These are phyloP conservation scores for Gorgonomyces haynaldii DNA, from an alignment of 192 early-diverging fungal genomes.

Conservation along the genomic window DNA sequence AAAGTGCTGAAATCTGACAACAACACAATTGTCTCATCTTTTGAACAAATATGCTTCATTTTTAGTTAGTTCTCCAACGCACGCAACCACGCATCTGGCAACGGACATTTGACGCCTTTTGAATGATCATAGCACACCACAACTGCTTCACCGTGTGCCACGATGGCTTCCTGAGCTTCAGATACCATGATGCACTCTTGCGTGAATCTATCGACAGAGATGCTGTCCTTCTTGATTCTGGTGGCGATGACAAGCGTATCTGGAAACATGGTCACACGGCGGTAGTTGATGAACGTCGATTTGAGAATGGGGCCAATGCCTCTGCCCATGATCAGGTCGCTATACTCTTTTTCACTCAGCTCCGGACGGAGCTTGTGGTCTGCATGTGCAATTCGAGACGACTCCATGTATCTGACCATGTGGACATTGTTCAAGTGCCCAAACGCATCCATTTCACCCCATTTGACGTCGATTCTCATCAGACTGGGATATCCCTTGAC, in stretches of 20 bases:
- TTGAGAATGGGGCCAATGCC: slow-evolving; percentile 2
- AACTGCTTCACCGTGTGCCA: background rate
- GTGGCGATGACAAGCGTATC: slow-evolving; percentile 2
- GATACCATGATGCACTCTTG: background rate
- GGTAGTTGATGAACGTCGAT: background rate
- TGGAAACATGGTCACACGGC: background rate
- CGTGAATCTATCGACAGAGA: background rate
- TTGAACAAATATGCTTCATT: background rate
- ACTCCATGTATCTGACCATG: slow-evolving; percentile 1
- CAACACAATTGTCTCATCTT: background rate
- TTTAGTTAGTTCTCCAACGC: background rate
- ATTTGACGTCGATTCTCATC: background rate
- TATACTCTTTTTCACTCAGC: background rate
- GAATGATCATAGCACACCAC: slow-evolving; percentile 1
- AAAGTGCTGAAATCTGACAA: background rate
- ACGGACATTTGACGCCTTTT: background rate
- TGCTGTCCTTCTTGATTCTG: slow-evolving; percentile 1
- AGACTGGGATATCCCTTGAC: background rate
- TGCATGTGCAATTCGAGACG: background rate
- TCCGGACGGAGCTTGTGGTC: background rate
- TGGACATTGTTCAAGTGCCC: slow-evolving; percentile 3
- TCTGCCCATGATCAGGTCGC: background rate
- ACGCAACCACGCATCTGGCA: background rate
- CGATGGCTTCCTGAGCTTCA: background rate
- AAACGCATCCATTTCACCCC: slow-evolving; percentile 8